Base-by-base conservation (phyloP, 2,329 filamentous ascomycete genomes). In the Pseudogymnoascus sp. region DNA sequence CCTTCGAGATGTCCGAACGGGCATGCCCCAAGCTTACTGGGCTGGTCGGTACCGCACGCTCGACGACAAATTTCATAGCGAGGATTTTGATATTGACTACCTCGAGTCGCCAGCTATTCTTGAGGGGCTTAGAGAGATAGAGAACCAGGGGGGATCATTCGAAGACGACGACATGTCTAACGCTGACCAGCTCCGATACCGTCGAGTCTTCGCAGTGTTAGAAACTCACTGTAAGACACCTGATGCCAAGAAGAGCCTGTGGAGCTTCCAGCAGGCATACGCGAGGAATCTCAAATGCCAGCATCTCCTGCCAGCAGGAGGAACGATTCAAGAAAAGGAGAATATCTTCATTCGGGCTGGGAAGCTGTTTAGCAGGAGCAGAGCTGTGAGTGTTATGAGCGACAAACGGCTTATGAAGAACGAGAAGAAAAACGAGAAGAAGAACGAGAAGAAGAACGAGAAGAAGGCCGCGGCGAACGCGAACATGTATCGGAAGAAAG, bases 1-100 rank as follows among this genome's bases (percentile, higher is more conserved):
- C 37, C 67, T 69, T n/a, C 69, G 67, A 29, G 64, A 74, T 23
- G 72, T 85, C 12, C 70, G 71, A 61, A 74, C 70, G 0, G 77
- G 80, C 1, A 79, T 82, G 68, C 73, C 78, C 5, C 77, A 79
- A 1, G 72, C 77, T 2, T 88, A 86, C 72, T 89, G 86, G 86
- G 76, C 79, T 10, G 86, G 86, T 16, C 82, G 86, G 40, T 86
- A 87, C 70, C 75, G 79, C 61, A 75, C 82, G 1, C 73, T 87
- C 0, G 77, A 81, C 61, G 85, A 88, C 72, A 79, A 77, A n/a
- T 78, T 81, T 66, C 77, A 76, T 62, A 78, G 74, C 64, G 79
- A 82, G 67, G 68, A 71, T 23, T 71, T 80, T 21, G 64, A 31
- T 18, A 29, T 61, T 6, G 16, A 23, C 4, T 61, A 65, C 42